These are phyloP conservation scores for Aspergillus versicolor DNA, from an alignment of 2,329 filamentous ascomycete genomes.

Conservation along the genomic window DNA sequence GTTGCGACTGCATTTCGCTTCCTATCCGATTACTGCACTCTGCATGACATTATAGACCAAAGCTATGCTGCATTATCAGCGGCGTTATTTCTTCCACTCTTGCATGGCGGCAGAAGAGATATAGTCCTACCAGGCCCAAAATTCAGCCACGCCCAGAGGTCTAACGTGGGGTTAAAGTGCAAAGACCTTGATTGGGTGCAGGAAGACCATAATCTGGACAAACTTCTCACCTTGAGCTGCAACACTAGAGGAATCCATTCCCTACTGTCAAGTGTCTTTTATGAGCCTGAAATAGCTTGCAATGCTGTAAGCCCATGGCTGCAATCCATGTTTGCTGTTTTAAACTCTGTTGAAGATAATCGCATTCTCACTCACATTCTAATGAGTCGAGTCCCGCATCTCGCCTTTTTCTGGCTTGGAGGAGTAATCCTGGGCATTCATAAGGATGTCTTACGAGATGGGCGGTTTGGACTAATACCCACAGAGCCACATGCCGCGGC, in stretches of 20 bases:
- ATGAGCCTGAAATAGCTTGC: constrained; percentile 6
- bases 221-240: constrained; percentile 10
- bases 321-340: constrained; percentile 3
- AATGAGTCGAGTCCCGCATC: constrained; percentile 6
- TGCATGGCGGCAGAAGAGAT: background rate
- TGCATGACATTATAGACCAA: constrained; percentile 7
- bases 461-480: constrained; percentile 1
- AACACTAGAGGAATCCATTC: background rate
- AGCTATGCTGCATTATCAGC: constrained; percentile 8
- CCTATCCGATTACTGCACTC: constrained; percentile 4
- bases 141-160: background rate
- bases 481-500: constrained; percentile 1
- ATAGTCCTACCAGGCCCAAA: background rate
- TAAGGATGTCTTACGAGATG: background rate
- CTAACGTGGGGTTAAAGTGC: background rate
- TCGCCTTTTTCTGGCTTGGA: constrained; percentile 9
- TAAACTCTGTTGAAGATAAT: background rate
- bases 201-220: constrained; percentile 1
- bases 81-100: constrained; percentile 5
- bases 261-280: constrained; percentile 7
- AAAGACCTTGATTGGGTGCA: constrained; percentile 1
- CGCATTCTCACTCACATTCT: constrained; percentile 6
- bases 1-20: constrained; percentile 1
- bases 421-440: background rate
- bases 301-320: constrained; percentile 10